Conservation (phyloP, 164 flowering plant genomes). For the Magnolia changhungtana region DNA sequence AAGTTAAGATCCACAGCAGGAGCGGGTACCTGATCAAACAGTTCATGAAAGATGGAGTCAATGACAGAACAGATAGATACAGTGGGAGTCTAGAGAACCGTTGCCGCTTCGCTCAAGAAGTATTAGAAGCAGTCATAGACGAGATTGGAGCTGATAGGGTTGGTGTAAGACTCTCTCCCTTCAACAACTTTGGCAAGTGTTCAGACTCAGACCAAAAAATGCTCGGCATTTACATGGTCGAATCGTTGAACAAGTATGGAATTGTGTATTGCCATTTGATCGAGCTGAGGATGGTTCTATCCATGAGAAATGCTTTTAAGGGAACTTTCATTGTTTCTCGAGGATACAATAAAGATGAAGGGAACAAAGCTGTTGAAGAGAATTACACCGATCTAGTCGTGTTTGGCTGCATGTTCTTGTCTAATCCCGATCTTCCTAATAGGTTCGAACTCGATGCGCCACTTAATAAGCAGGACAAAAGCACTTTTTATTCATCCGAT, state of each 20-base stretch:
- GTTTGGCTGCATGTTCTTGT: conserved; percentile 27
- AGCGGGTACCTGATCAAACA: conserved; percentile 36
- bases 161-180: conserved; percentile 35
- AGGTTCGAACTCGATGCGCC: conserved; percentile 30
- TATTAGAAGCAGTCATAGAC: conserved; percentile 28
- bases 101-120: conserved; percentile 30
- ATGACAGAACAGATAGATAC: conserved; percentile 34
- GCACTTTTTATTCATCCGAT: conserved; percentile 27
- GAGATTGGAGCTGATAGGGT: conserved; percentile 37
- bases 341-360: no score
- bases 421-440: conserved; percentile 32
- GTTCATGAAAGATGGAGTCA: conserved; percentile 34
- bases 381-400: conserved; percentile 23
- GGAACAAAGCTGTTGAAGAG: not conserved
- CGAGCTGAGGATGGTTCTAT: conserved; percentile 32
- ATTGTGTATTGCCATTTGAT: conserved; percentile 26
- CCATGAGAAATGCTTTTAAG: conserved; percentile 20
- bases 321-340: no score
- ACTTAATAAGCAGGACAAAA: conserved; percentile 28
- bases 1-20: conserved; percentile 42
- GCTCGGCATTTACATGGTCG: conserved; percentile 29
- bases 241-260: conserved; percentile 23
- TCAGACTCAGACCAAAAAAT: conserved; percentile 30
- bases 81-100: conserved; percentile 35
- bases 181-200: conserved; percentile 18